phyloP scores from a whole-genome alignment of 1,284 basidiomycete species.

The Boletus albobrunnescens region DNA sequence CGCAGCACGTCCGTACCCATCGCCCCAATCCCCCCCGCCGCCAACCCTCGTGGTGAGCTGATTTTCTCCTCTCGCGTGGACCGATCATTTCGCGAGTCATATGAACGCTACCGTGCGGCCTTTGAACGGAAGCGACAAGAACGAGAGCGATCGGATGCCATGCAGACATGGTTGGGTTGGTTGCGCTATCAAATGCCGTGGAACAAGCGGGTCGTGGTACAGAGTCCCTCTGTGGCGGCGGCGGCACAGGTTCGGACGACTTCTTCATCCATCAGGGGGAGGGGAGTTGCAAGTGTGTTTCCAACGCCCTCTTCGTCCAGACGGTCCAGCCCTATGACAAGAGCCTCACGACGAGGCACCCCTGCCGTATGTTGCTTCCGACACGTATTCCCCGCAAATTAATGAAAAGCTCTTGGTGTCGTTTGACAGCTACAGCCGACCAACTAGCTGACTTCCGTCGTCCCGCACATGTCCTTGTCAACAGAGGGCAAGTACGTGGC shows the following conservation, averaged over 20 bases:
- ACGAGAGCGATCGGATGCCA: constrained; percentile 45
- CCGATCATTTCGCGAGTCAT: constrained; percentile 80
- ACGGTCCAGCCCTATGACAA: constrained; percentile 42
- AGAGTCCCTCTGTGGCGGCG: constrained; percentile 1
- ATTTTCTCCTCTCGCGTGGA: constrained; percentile 92
- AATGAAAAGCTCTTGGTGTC: constrained; percentile 24
- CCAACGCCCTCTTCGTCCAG: constrained; percentile 40
- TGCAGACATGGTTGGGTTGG: constrained; percentile 44
- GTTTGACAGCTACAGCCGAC: constrained; percentile 13
- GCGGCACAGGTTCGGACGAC: constrained; percentile 26
- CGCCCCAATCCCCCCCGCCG: constrained; percentile 81
- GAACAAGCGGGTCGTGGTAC: constrained; percentile 24
- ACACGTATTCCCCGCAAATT: constrained; percentile 22
- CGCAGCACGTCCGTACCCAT: constrained; percentile 46
- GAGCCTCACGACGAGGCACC: constrained; percentile 29
- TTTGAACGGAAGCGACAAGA: constrained; percentile 83
- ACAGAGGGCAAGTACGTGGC: too few species aligned
- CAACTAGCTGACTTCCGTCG: constrained; percentile 8
- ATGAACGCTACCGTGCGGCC: constrained; percentile 88
- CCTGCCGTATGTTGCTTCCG: constrained; percentile 25
- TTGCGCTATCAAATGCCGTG: constrained; percentile 40
- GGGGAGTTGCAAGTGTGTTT: constrained; percentile 30
- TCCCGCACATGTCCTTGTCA: too few species aligned
- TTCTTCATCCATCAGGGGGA: constrained; percentile 33
- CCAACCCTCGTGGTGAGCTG: constrained; percentile 91